Evolutionary conservation across 1,284 basidiomycete species (phyloP).

Genomic region (Hortiboletus rubellus): DNA sequence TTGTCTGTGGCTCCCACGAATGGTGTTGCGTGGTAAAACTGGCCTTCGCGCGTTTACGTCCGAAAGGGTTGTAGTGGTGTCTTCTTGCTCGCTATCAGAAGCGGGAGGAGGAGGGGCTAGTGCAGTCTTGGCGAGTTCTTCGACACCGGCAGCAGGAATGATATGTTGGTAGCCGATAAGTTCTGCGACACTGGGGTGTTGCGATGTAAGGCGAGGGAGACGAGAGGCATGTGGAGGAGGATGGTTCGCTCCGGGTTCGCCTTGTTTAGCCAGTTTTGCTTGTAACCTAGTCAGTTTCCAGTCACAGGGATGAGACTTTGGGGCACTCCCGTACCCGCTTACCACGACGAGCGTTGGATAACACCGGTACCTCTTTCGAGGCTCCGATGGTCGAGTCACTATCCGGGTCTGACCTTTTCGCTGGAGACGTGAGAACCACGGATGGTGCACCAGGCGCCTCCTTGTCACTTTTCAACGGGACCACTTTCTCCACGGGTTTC

Average conservation of each 20-base stretch:
- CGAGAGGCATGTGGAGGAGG: conserved; percentile 51
- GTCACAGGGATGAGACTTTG: background rate
- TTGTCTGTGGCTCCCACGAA: conserved; percentile 51
- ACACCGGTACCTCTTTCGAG: conserved; percentile 41
- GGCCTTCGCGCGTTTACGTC: conserved; percentile 29
- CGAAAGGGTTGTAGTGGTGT: conserved; percentile 34
- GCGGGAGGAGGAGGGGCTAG: conserved; percentile 52
- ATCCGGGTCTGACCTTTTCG: conserved; percentile 57
- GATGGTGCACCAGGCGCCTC: conserved; percentile 12
- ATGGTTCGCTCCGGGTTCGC: conserved; percentile 17
- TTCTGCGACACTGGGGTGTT: conserved; percentile 76
- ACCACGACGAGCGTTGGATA: conserved; percentile 20
- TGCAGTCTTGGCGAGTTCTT: conserved; percentile 68
- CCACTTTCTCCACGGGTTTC: conserved; percentile 27
- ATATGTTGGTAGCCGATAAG: conserved; percentile 83
- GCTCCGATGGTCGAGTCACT: conserved; percentile 93
- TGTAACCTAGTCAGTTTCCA: conserved; percentile 8
- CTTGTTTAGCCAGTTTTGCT: conserved; percentile 23
- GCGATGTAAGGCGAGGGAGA: conserved; percentile 63
- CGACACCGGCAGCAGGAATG: conserved; percentile 67
- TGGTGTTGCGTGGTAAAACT: conserved; percentile 36
- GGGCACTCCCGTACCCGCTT: conserved; percentile 36
- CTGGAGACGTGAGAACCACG: conserved; percentile 6
- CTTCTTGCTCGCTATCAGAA: conserved; percentile 75
- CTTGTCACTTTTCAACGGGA: conserved; percentile 23